Evolutionary conservation across 495 filamentous ascomycete genomes (phyloP).

Genomic region (Xylaria sp.): DNA sequence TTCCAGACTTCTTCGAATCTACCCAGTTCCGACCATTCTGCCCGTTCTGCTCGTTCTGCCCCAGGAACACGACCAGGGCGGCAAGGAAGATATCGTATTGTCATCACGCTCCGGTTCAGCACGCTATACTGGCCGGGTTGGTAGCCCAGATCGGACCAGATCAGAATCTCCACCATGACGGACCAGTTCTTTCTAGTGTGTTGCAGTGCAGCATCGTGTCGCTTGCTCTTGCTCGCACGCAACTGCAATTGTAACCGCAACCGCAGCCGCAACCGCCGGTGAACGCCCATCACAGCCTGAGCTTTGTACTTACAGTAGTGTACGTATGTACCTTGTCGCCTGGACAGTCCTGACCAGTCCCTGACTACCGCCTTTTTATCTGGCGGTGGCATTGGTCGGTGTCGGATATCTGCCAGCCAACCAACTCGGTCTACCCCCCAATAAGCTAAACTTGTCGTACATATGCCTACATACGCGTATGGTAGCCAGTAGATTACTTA

Average conservation of each 20-base stretch:
- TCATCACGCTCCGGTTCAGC: neutral
- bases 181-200: neutral
- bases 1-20: neutral
- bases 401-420: neutral
- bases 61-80: too few relatives aligned
- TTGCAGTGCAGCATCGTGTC: neutral
- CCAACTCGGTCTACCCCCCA: neutral
- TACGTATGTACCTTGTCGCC: too few relatives aligned
- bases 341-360: neutral
- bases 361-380: neutral
- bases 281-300: slow-evolving; percentile 10
- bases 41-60: too few relatives aligned
- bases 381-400: neutral
- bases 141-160: slow-evolving; percentile 12
- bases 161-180: neutral
- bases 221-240: too few relatives aligned
- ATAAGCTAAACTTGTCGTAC: neutral
- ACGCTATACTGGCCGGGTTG: too few relatives aligned
- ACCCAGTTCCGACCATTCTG: too few relatives aligned
- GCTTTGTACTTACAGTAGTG: too few relatives aligned
- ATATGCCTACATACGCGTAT: too few relatives aligned
- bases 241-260: too few relatives aligned
- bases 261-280: slow-evolving; percentile 14
- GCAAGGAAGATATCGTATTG: too few relatives aligned
- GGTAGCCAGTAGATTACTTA: too few relatives aligned